These are phyloP conservation scores for Groenewaldozyma salmanticensis DNA, from an alignment of 805 yeast genomes.

Conservation along the genomic window DNA sequence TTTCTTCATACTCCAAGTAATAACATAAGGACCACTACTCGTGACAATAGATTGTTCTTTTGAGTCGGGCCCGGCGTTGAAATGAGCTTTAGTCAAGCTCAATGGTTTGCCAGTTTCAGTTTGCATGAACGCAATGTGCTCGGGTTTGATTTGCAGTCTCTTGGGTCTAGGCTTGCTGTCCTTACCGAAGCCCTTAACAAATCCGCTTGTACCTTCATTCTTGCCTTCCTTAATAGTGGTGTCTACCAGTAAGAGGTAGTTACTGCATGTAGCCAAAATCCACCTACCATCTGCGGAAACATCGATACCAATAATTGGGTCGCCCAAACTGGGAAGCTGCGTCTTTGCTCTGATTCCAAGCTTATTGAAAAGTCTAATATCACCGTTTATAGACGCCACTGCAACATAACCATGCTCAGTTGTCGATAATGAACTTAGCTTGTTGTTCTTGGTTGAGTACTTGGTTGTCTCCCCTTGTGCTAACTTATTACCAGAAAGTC, in stretches of 20 bases:
- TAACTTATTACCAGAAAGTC: slow-evolving; percentile 48
- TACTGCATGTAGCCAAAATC: slow-evolving; percentile 70
- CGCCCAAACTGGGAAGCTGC: slow-evolving; percentile 74
- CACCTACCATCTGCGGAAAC: slow-evolving; percentile 73
- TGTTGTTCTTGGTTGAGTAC: slow-evolving; percentile 40
- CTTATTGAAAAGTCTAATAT: slow-evolving; percentile 60
- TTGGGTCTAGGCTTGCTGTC: slow-evolving; percentile 61
- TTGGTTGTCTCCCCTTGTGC: slow-evolving; percentile 46
- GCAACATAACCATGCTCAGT: slow-evolving; percentile 69
- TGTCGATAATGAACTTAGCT: slow-evolving; percentile 53
- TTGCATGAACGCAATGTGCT: slow-evolving; percentile 56
- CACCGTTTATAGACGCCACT: slow-evolving; percentile 68
- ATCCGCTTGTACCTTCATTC: slow-evolving; percentile 53
- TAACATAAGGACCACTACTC: slow-evolving; percentile 72
- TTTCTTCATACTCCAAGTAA: slow-evolving; percentile 67
- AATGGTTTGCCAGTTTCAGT: slow-evolving; percentile 40
- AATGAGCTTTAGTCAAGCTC: slow-evolving; percentile 61
- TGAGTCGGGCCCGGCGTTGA: slow-evolving; percentile 58
- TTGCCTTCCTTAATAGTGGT: slow-evolving; percentile 51
- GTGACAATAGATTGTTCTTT: slow-evolving; percentile 67
- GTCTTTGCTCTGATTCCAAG: slow-evolving; percentile 73
- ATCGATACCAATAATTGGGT: slow-evolving; percentile 55
- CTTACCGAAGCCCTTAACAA: slow-evolving; percentile 51
- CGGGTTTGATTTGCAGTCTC: slow-evolving; percentile 58
- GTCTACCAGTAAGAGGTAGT: slow-evolving; percentile 63